phyloP scores from a whole-genome alignment of 768 basidiomycete species.

The Psilocybe cyanescens region DNA sequence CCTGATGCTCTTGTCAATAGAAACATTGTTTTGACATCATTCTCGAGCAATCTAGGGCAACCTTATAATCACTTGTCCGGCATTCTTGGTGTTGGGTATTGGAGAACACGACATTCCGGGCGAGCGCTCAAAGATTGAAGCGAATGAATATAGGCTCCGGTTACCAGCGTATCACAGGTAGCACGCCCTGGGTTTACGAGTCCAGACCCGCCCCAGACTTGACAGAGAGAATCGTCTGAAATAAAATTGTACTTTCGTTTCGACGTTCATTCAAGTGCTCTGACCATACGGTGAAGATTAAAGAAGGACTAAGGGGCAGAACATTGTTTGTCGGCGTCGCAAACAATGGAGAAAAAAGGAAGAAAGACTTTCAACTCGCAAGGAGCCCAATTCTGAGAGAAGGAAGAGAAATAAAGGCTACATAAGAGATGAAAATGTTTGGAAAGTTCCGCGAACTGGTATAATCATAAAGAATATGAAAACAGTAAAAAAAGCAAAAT shows the following conservation, averaged over 20 bases:
- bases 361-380: constrained; percentile 15
- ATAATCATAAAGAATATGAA: constrained; percentile 12
- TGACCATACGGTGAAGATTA: constrained; percentile 10
- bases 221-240: background rate
- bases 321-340: constrained; percentile 1
- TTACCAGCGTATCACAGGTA: background rate
- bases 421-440: background rate
- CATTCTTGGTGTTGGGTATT: too few relatives aligned
- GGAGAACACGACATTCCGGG: background rate
- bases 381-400: constrained; percentile 14
- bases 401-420: constrained; percentile 4
- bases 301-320: constrained; percentile 19
- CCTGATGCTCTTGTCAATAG: background rate
- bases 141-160: background rate
- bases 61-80: too few relatives aligned
- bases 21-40: background rate
- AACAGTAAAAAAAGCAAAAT: constrained; percentile 10
- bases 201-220: background rate
- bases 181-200: background rate
- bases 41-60: too few relatives aligned
- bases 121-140: background rate
- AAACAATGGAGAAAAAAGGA: constrained; percentile 6
- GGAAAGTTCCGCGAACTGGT: constrained; percentile 16
- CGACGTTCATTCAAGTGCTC: constrained; percentile 18
- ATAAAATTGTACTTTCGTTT: background rate